Conservation (phyloP, 306 rosid species). For the Cicer arietinum region DNA sequence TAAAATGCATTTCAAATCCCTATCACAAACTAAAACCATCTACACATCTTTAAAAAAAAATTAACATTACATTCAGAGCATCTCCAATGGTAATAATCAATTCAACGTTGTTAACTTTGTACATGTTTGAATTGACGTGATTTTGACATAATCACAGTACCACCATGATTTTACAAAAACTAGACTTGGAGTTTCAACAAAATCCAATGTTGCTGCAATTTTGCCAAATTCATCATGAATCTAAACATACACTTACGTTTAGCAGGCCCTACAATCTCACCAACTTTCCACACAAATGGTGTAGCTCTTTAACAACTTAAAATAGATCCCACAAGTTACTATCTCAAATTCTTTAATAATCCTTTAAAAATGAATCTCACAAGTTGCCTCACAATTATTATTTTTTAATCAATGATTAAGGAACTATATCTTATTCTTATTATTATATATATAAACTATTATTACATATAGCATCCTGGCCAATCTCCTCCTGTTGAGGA, state of each 20-base stretch:
- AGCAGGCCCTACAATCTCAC: background rate
- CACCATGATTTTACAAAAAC: too few species aligned
- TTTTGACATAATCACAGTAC: too few species aligned
- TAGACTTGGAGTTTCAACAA: too few species aligned
- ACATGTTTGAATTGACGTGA: too few species aligned
- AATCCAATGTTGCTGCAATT: too few species aligned
- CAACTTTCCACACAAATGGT: background rate
- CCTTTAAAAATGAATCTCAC: background rate
- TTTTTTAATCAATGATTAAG: too few species aligned
- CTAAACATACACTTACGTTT: background rate
- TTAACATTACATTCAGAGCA: background rate
- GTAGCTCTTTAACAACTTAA: background rate
- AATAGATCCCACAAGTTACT: background rate
- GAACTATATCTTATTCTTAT: too few species aligned
- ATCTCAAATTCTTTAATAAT: background rate
- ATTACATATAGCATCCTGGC: too few species aligned
- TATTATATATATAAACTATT: too few species aligned
- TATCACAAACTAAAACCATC: slow-evolving; percentile 17
- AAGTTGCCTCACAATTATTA: background rate
- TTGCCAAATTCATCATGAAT: too few species aligned
- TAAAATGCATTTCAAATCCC: slow-evolving; percentile 28
- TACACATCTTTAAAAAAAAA: background rate
- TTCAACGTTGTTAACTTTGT: too few species aligned
- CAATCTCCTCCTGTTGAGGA: too few species aligned
- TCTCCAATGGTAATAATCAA: background rate